These are phyloP conservation scores for Diutina rugosa DNA, from an alignment of 1,139 yeast species.

Conservation along the genomic window DNA sequence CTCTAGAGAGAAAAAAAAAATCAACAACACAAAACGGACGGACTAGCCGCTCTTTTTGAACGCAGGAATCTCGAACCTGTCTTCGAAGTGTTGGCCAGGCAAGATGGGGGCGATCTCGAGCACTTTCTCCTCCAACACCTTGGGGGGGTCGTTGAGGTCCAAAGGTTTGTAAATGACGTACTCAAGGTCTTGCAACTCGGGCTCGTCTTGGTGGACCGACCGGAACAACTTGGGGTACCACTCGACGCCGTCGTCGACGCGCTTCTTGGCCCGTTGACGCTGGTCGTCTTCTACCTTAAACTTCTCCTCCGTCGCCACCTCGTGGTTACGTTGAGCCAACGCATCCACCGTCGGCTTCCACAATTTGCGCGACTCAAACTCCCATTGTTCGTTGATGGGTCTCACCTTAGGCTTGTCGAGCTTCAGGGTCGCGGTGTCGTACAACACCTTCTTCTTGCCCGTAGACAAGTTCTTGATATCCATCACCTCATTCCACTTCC, in stretches of 20 bases:
- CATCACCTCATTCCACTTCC: constrained; percentile 91
- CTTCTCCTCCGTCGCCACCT: constrained; percentile 77
- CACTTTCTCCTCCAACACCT: constrained; percentile 39
- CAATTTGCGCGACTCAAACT: constrained; percentile 64
- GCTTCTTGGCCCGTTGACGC: constrained; percentile 56
- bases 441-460: constrained; percentile 37
- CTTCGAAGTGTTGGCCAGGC: constrained; percentile 62
- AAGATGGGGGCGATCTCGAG: constrained; percentile 58
- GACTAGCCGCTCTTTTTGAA: constrained; percentile 24
- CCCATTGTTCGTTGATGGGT: constrained; percentile 68
- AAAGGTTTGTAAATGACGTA: constrained; percentile 49
- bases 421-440: constrained; percentile 46
- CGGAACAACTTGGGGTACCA: constrained; percentile 73
- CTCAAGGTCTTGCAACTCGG: constrained; percentile 32
- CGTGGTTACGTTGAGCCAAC: constrained; percentile 62
- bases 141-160: constrained; percentile 27
- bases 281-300: constrained; percentile 76
- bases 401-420: constrained; percentile 58
- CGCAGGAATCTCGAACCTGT: constrained; percentile 59
- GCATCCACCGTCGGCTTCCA: constrained; percentile 82
- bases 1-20: background rate
- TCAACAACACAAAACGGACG: background rate
- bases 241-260: constrained; percentile 67
- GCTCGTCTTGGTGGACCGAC: background rate
- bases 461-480: constrained; percentile 45